These are phyloP conservation scores for Yamadazyma songkhlaensis DNA, from an alignment of 1,139 yeast genomes.

Conservation along the genomic window DNA sequence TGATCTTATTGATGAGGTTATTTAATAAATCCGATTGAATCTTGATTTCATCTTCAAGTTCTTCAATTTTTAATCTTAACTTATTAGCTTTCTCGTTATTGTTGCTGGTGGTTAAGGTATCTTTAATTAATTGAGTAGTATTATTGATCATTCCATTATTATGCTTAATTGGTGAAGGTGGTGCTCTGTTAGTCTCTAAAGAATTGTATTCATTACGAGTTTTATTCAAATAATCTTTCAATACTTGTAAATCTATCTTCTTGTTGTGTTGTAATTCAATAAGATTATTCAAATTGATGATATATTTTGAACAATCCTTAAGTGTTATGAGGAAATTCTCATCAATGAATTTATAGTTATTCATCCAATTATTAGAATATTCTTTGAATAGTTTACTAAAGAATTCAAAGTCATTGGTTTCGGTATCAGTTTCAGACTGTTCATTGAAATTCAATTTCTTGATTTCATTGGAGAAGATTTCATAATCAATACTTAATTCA, in stretches of 20 bases:
- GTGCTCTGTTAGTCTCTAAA: constrained; percentile 17
- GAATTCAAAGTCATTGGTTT: constrained; percentile 28
- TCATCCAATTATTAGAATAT: constrained; percentile 40
- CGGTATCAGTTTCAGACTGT: constrained; percentile 4
- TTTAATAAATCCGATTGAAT: constrained; percentile 48
- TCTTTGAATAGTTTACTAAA: constrained; percentile 51
- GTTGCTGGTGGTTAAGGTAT: constrained; percentile 47
- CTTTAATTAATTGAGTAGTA: constrained; percentile 45
- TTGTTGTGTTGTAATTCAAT: constrained; percentile 88
- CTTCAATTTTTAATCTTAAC: constrained; percentile 30
- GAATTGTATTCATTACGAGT: constrained; percentile 57
- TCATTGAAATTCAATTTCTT: constrained; percentile 53
- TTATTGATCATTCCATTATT: constrained; percentile 32
- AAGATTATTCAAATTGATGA: constrained; percentile 68
- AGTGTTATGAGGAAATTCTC: constrained; percentile 79
- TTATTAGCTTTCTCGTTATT: constrained; percentile 35
- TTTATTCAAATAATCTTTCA: constrained; percentile 72
- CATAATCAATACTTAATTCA: constrained; percentile 71
- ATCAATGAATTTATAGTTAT: constrained; percentile 61
- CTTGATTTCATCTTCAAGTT: constrained; percentile 52
- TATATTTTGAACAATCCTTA: constrained; percentile 85
- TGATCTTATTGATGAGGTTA: constrained; percentile 65
- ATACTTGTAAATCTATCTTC: constrained; percentile 84
- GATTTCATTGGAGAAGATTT: constrained; percentile 68
- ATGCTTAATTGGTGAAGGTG: constrained; percentile 34